Conservation (phyloP, 352 stramenopile genomes). For the Phytopythium litorale region DNA sequence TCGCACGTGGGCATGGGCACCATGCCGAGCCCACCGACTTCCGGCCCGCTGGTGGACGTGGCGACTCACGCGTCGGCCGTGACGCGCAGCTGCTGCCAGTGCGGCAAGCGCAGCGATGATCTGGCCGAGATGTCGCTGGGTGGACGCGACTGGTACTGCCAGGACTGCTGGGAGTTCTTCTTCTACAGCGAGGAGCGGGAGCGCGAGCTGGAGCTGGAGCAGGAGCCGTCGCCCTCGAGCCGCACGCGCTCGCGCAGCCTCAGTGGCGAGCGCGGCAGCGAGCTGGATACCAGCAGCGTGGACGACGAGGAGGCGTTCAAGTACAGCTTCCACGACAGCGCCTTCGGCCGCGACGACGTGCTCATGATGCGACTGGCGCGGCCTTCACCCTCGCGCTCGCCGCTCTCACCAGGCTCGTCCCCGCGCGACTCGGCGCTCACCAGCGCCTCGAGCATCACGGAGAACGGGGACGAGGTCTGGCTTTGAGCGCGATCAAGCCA, state of each 20-base stretch:
- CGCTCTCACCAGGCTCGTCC: constrained; percentile 9
- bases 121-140: constrained; percentile 48
- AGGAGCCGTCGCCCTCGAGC: constrained; percentile 24
- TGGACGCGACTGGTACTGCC: constrained; percentile 51
- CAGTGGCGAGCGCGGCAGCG: constrained; percentile 8
- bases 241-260: constrained; percentile 16
- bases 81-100: constrained; percentile 38
- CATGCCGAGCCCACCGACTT: constrained; percentile 12
- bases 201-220: constrained; percentile 16
- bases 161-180: constrained; percentile 75
- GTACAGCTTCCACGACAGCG: constrained; percentile 80
- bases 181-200: constrained; percentile 55
- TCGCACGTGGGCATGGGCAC: constrained; percentile 56
- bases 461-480: constrained; percentile 15
- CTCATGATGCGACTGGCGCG: constrained; percentile 8
- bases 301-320: constrained; percentile 47
- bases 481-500: constrained; percentile 7
- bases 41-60: constrained; percentile 10
- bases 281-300: constrained; percentile 10
- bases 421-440: constrained; percentile 56
- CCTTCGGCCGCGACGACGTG: constrained; percentile 44
- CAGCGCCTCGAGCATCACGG: constrained; percentile 42
- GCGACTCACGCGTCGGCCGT: constrained; percentile 16
- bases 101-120: constrained; percentile 40
- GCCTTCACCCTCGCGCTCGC: constrained; percentile 14